Percentiles rank a stretch among this genome's conserved stretches.
phyloP scores from a whole-genome alignment of 257 asterid species.

The Gentiana macrophylla region DNA sequence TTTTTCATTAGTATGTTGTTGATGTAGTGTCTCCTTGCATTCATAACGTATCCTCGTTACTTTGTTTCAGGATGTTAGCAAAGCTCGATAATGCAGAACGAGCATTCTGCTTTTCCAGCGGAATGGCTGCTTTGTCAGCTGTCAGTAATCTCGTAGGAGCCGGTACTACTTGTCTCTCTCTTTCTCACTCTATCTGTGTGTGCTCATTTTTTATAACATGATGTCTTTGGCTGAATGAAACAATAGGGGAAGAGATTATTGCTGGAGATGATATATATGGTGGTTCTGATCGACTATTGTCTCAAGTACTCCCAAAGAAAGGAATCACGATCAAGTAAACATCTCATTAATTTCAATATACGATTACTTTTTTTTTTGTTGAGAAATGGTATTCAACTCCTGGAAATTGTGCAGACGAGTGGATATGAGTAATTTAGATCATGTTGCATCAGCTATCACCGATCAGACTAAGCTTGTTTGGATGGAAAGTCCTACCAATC shows the following conservation, averaged over 20 bases:
- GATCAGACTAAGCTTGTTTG: slow-evolving; percentile 82
- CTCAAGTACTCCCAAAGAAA: slow-evolving; percentile 64
- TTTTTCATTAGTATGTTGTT: slow-evolving; percentile 9
- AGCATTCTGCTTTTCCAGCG: slow-evolving; percentile 91
- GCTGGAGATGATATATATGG: slow-evolving; percentile 97
- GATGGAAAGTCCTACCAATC: slow-evolving; percentile 98
- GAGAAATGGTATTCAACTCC: slow-evolving; percentile 9
- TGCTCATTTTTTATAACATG: not conserved
- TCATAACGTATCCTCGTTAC: slow-evolving; percentile 8
- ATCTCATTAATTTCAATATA: slow-evolving; percentile 6
- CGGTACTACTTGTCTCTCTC: slow-evolving; percentile 26
- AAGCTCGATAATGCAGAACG: slow-evolving; percentile 87
- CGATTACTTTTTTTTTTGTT: not conserved
- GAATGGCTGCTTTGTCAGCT: slow-evolving; percentile 96
- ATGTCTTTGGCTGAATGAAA: slow-evolving; percentile 2
- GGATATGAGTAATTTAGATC: slow-evolving; percentile 66
- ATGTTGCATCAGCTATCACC: slow-evolving; percentile 59
- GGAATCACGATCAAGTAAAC: slow-evolving; percentile 79
- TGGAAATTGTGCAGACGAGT: slow-evolving; percentile 49
- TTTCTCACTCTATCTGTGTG: slow-evolving; percentile 1
- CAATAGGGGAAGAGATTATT: slow-evolving; percentile 73
- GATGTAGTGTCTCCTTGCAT: slow-evolving; percentile 4
- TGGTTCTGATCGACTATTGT: slow-evolving; percentile 90
- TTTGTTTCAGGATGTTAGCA: slow-evolving; percentile 57
- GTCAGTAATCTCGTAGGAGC: slow-evolving; percentile 71